Conservation (phyloP, 257 asterid species). For the Capsicum chinense region DNA sequence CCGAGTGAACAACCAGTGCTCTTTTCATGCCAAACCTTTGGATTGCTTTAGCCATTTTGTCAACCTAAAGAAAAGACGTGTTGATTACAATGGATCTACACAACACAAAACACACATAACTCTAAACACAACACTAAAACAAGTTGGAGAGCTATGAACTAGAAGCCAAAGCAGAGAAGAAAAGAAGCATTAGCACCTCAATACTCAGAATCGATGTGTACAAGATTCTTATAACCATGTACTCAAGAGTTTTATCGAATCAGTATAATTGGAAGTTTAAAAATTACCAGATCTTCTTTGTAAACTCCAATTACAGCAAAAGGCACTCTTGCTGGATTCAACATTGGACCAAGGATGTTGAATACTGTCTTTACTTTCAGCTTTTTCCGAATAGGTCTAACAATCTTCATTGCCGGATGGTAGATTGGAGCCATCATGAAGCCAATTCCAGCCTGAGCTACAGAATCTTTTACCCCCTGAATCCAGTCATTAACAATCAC, state of each 20-base stretch:
- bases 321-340: constrained; percentile 78
- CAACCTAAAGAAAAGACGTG: constrained; percentile 42
- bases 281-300: constrained; percentile 62
- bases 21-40: constrained; percentile 76
- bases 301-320: constrained; percentile 83
- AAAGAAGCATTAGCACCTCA: not conserved
- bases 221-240: not conserved
- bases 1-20: constrained; percentile 79
- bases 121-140: not conserved
- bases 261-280: not conserved
- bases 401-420: constrained; percentile 84
- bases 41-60: constrained; percentile 76
- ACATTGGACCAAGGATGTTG: constrained; percentile 80
- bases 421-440: constrained; percentile 85
- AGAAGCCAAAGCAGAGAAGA: not conserved
- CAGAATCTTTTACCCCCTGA: constrained; percentile 63
- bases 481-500: not conserved
- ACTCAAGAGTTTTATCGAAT: not conserved
- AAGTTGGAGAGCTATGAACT: not conserved
- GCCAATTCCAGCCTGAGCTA: constrained; percentile 73
- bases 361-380: constrained; percentile 75
- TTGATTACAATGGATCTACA: not conserved
- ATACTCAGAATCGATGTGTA: not conserved
- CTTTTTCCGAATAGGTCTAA: constrained; percentile 75
- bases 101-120: not conserved